These are phyloP conservation scores for Margaritispora aquatica DNA, from an alignment of 495 filamentous ascomycete species.

Conservation along the genomic window DNA sequence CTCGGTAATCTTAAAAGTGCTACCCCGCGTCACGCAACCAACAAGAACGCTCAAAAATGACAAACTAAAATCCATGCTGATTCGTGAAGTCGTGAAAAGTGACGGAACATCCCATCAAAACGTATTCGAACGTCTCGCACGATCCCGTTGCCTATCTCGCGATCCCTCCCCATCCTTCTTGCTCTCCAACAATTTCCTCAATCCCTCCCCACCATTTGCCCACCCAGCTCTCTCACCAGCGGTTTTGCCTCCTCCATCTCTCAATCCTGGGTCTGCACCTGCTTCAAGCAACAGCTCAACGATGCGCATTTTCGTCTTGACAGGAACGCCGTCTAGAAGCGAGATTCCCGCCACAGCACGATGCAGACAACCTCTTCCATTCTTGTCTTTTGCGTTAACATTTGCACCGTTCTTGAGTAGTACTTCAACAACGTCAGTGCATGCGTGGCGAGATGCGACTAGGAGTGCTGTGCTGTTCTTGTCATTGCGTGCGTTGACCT, in stretches of 20 bases:
- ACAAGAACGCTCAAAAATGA: neutral
- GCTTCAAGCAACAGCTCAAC: slow-evolving; percentile 7
- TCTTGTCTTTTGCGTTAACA: slow-evolving; percentile 3
- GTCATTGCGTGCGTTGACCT: neutral
- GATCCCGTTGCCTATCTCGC: neutral
- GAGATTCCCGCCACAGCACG: slow-evolving; percentile 7
- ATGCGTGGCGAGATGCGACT: slow-evolving; percentile 5
- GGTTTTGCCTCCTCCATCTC: slow-evolving; percentile 6
- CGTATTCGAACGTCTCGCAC: neutral
- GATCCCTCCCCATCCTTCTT: neutral
- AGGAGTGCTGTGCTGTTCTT: slow-evolving; percentile 3
- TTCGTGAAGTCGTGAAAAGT: neutral
- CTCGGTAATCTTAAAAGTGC: neutral
- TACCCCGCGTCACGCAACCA: neutral
- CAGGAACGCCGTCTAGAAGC: slow-evolving; percentile 1
- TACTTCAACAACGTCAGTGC: slow-evolving; percentile 1
- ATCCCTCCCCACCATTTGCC: slow-evolving; percentile 5
- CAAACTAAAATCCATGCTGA: neutral
- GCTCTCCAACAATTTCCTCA: slow-evolving; percentile 7
- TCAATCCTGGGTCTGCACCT: slow-evolving; percentile 5
- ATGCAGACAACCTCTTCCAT: slow-evolving; percentile 3
- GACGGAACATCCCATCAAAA: neutral
- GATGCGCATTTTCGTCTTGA: neutral
- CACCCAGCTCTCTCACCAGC: slow-evolving; percentile 5
- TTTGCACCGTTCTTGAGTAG: slow-evolving; percentile 11